These are phyloP conservation scores for Wickerhamomyces subpelliculosus DNA, from an alignment of 805 yeast genomes.

Conservation along the genomic window DNA sequence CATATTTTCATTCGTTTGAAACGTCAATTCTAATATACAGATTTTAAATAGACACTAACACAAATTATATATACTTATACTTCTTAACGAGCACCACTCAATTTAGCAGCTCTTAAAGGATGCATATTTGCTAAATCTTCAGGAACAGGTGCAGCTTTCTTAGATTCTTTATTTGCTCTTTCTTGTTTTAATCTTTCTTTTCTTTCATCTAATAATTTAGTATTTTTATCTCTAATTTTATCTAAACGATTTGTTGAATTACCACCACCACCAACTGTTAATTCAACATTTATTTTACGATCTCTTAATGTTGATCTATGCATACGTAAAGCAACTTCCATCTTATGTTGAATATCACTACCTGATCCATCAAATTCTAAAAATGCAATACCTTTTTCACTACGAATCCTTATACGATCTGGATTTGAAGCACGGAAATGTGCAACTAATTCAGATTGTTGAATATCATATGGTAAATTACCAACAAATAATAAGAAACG, in stretches of 20 bases:
- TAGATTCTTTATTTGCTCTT: constrained; percentile 32
- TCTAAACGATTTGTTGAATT: constrained; percentile 60
- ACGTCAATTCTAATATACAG: too few relatives aligned
- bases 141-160: constrained; percentile 22
- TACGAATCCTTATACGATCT: constrained; percentile 67
- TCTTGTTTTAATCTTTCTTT: constrained; percentile 45
- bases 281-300: constrained; percentile 87
- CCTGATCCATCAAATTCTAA: constrained; percentile 62
- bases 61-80: too few relatives aligned
- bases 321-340: constrained; percentile 79
- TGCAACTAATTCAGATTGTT: constrained; percentile 50
- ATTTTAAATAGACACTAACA: too few relatives aligned
- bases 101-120: constrained; percentile 59
- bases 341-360: constrained; percentile 61
- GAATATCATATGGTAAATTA: constrained; percentile 70
- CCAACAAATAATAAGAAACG: constrained; percentile 87
- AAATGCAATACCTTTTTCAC: constrained; percentile 88
- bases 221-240: constrained; percentile 77
- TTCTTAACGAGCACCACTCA: constrained; percentile 35
- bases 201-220: constrained; percentile 65
- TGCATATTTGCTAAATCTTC: constrained; percentile 32
- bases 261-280: constrained; percentile 98
- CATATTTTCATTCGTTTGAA: too few relatives aligned
- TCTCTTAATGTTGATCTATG: constrained; percentile 68
- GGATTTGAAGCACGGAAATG: constrained; percentile 77